Conservation (phyloP, 305 asterid species). For the Rubia peregrina region DNA sequence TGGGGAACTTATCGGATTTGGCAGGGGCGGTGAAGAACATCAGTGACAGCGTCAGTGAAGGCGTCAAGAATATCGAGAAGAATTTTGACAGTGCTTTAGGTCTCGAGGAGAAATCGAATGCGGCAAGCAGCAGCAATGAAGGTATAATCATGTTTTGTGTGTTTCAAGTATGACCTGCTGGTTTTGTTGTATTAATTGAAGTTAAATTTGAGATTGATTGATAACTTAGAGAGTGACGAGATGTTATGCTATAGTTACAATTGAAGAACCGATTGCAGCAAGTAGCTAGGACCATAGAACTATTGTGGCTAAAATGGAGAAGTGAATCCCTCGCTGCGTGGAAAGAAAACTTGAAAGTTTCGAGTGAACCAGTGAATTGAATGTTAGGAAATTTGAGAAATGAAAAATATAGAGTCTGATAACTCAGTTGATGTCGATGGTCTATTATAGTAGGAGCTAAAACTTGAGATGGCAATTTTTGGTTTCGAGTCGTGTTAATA, state of each 20-base stretch:
- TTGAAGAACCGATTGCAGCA: not conserved
- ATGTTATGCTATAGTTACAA: not conserved
- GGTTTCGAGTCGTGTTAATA: not conserved
- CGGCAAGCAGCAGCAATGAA: no score
- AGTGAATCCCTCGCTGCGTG: not conserved
- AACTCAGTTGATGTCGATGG: not conserved
- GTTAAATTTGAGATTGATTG: not conserved
- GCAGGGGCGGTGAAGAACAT: no score
- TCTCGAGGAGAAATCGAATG: no score
- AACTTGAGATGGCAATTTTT: not conserved
- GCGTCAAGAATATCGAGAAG: no score
- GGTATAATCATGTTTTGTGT: conserved; percentile 20
- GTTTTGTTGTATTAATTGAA: not conserved
- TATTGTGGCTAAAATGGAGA: not conserved
- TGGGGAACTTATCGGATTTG: no score
- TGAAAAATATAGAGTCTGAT: not conserved
- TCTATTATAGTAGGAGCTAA: not conserved
- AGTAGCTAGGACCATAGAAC: no score
- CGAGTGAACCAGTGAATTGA: not conserved
- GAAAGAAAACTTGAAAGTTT: not conserved
- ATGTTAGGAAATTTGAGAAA: not conserved
- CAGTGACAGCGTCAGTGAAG: no score
- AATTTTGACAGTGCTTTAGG: no score
- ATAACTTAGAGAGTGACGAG: not conserved
- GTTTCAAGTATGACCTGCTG: no score